A percentile compares a stretch with the other conserved stretches of the same genome.
Evolutionary conservation across 352 stramenopile species (phyloP).

Genomic region (Pseudoperonospora humuli): DNA sequence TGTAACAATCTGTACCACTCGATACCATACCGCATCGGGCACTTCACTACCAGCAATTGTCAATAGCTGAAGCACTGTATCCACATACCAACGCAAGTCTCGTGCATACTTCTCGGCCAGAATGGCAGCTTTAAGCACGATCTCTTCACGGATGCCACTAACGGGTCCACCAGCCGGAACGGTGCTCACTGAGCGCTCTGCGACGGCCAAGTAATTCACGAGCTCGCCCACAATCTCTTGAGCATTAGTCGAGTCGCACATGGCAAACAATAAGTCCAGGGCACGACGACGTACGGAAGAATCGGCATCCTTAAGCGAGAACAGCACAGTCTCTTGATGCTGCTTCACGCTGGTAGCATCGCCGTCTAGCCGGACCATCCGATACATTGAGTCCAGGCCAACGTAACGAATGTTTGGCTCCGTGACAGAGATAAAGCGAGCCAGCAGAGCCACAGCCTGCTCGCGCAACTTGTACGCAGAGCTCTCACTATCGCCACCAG

Average conservation of each 20-base stretch:
- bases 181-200: too few species aligned
- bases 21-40: too few species aligned
- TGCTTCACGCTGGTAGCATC: conserved; percentile 87
- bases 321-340: conserved; percentile 92
- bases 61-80: too few species aligned
- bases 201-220: too few species aligned
- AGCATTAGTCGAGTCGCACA: conserved; percentile 95
- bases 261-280: conserved; percentile 96
- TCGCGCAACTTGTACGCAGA: conserved; percentile 80
- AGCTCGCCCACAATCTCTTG: too few species aligned
- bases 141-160: too few species aligned
- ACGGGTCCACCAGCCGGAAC: too few species aligned
- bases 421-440: conserved; percentile 96
- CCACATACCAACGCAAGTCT: too few species aligned
- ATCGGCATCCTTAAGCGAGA: conserved; percentile 95
- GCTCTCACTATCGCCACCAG: conserved; percentile 24
- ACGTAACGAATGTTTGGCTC: conserved; percentile 98
- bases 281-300: conserved; percentile 93
- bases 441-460: conserved; percentile 90
- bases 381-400: conserved; percentile 94
- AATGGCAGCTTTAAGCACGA: too few species aligned
- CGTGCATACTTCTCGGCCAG: too few species aligned
- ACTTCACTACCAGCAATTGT: too few species aligned
- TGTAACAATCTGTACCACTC: too few species aligned
- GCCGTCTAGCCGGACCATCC: conserved; percentile 87